phyloP scores from a whole-genome alignment of 805 yeast species.

The Candida suzukii region DNA sequence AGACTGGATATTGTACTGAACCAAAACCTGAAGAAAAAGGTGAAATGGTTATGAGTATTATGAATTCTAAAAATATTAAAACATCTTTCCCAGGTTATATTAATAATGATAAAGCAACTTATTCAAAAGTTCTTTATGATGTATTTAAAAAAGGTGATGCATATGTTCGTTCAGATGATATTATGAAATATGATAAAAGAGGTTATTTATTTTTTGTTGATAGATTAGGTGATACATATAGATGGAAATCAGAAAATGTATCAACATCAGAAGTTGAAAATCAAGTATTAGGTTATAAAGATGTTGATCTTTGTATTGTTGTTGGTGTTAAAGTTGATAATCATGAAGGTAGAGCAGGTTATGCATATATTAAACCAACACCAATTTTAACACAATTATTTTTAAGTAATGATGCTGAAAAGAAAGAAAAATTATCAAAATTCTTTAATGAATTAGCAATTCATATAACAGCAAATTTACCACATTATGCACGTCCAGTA shows the following conservation, averaged over 20 bases:
- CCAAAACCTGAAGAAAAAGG: slow-evolving; percentile 62
- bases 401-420: slow-evolving; percentile 7
- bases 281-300: slow-evolving; percentile 38
- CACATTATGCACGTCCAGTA: slow-evolving; percentile 72
- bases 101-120: slow-evolving; percentile 65
- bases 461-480: slow-evolving; percentile 37
- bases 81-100: slow-evolving; percentile 76
- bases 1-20: slow-evolving; percentile 47
- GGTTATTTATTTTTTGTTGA: slow-evolving; percentile 73
- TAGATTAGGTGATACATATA: slow-evolving; percentile 81
- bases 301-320: slow-evolving; percentile 58
- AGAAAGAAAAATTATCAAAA: slow-evolving; percentile 12
- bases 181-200: slow-evolving; percentile 53
- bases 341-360: slow-evolving; percentile 88
- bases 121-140: slow-evolving; percentile 55
- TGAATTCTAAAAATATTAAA: slow-evolving; percentile 45
- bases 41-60: slow-evolving; percentile 66
- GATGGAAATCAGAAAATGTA: slow-evolving; percentile 91
- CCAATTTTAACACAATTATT: slow-evolving; percentile 14
- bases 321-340: slow-evolving; percentile 73
- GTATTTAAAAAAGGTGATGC: slow-evolving; percentile 79
- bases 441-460: slow-evolving; percentile 30
- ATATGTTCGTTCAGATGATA: slow-evolving; percentile 77
- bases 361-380: slow-evolving; percentile 58
- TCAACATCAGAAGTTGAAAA: slow-evolving; percentile 84